Conservation (phyloP, 768 basidiomycete species). For the Leccinellum albellum region DNA sequence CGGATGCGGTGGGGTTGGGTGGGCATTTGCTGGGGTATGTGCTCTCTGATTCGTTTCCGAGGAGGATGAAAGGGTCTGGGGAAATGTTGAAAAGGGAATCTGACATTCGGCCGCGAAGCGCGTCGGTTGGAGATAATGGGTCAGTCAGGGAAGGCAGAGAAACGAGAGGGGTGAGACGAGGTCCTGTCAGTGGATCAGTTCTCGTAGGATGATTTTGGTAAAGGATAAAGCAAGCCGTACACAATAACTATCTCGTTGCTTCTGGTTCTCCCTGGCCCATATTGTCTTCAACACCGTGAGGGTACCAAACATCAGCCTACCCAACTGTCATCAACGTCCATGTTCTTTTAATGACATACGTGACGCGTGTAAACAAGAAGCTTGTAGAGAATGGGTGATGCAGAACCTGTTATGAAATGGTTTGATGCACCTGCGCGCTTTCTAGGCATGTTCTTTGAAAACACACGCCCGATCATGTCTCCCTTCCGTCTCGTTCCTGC, state of each 20-base stretch:
- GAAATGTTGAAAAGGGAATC: conserved; percentile 59
- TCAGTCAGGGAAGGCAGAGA: conserved; percentile 39
- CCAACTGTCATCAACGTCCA: conserved; percentile 3
- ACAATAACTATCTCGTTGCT: conserved; percentile 70
- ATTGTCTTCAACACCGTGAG: conserved; percentile 52
- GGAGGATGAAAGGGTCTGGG: conserved; percentile 41
- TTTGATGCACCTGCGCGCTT: no score
- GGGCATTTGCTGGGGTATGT: conserved; percentile 39
- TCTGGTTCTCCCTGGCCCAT: conserved; percentile 55
- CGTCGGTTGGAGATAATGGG: conserved; percentile 43
- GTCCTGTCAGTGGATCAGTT: conserved; percentile 43
- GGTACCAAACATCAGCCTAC: conserved; percentile 60
- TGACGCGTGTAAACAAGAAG: background rate
- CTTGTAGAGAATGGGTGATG: no score
- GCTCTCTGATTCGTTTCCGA: conserved; percentile 52
- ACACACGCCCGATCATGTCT: no score
- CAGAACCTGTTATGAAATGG: no score
- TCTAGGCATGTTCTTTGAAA: no score
- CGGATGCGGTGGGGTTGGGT: conserved; percentile 44
- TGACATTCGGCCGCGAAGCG: conserved; percentile 44
- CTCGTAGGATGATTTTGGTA: background rate
- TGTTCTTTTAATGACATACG: background rate
- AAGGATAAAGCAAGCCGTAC: conserved; percentile 38
- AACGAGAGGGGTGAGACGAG: conserved; percentile 59
- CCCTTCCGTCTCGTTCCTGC: no score